Conservation (phyloP, 257 asterid species). For the Oldenlandia corymbosa region DNA sequence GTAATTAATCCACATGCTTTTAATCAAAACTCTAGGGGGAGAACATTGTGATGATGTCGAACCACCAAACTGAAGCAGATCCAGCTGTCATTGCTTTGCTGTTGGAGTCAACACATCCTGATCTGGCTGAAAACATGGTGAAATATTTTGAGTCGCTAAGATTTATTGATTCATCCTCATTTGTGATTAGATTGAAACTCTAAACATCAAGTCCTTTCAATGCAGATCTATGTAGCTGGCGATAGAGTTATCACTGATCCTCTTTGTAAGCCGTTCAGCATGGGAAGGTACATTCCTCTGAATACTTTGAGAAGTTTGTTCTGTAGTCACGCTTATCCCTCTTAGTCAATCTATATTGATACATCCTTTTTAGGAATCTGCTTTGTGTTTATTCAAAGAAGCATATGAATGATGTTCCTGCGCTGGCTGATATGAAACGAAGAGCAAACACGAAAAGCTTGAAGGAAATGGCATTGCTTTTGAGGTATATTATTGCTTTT, state of each 20-base stretch:
- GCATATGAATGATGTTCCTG: constrained; percentile 84
- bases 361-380: constrained; percentile 62
- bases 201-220: constrained; percentile 16
- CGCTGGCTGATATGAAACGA: constrained; percentile 74
- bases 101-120: constrained; percentile 68
- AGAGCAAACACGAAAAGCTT: constrained; percentile 91
- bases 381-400: constrained; percentile 89
- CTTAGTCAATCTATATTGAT: constrained; percentile 13
- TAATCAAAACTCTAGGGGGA: constrained; percentile 58
- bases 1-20: neutral
- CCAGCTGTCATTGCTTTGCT: constrained; percentile 83
- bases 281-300: constrained; percentile 70
- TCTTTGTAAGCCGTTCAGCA: constrained; percentile 96
- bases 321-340: constrained; percentile 10
- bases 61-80: constrained; percentile 98
- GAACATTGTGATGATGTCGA: constrained; percentile 80
- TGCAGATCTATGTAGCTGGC: constrained; percentile 90
- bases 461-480: constrained; percentile 86
- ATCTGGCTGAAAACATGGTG: constrained; percentile 81
- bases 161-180: neutral
- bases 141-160: constrained; percentile 10
- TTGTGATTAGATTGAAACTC: neutral
- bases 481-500: constrained; percentile 43
- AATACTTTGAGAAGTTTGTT: constrained; percentile 12
- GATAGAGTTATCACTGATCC: constrained; percentile 97